A percentile compares a stretch with the other conserved stretches of the same genome.
Conservation (phyloP, 805 yeast species). For the Candida nemodendra region DNA sequence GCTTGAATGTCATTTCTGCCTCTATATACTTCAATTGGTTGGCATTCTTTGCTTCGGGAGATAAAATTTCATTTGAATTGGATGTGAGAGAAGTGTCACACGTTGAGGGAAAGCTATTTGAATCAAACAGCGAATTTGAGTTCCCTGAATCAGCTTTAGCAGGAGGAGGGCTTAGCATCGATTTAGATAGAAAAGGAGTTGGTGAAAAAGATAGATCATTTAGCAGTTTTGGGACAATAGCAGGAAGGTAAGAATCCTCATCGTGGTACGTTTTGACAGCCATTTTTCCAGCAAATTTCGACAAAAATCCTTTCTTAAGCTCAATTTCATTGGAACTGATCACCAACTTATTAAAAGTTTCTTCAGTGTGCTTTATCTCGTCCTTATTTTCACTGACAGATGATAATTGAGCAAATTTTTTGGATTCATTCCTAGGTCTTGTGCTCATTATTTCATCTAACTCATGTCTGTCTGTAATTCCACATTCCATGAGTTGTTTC, state of each 20-base stretch:
- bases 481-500: conserved; percentile 6
- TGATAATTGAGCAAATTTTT: conserved; percentile 1
- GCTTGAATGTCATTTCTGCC: conserved; percentile 6
- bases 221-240: conserved; percentile 6
- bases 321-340: no score
- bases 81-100: not conserved
- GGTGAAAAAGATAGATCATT: conserved; percentile 8
- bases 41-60: not conserved
- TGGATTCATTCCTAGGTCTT: not conserved
- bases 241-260: not conserved
- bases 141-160: not conserved
- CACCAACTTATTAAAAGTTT: no score
- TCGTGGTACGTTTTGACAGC: not conserved
- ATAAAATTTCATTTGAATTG: not conserved
- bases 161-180: not conserved
- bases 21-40: conserved; percentile 1
- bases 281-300: conserved; percentile 3
- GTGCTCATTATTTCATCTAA: conserved; percentile 1
- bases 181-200: conserved; percentile 5
- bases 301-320: conserved; percentile 2
- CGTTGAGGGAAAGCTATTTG: not conserved
- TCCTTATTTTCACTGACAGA: no score
- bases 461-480: conserved; percentile 10
- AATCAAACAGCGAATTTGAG: conserved; percentile 4
- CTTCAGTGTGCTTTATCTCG: no score